Percentiles rank a stretch among this genome's conserved stretches.
Evolutionary conservation across 768 basidiomycete genomes (phyloP).

Genomic region (Psilocybe azurescens): DNA sequence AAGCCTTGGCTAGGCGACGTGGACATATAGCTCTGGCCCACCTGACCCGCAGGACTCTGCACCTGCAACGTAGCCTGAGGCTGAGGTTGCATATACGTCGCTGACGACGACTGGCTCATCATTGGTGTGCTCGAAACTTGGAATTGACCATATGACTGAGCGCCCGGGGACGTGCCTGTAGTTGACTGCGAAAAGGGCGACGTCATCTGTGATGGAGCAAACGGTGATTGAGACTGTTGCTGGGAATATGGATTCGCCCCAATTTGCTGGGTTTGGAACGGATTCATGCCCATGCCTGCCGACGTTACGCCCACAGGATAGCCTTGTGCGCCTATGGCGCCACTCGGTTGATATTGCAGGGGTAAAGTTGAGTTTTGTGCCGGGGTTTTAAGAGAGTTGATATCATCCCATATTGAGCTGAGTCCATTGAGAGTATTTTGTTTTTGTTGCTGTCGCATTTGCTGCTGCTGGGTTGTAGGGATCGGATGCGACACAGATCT

Average conservation of each 20-base stretch:
- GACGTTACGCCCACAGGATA: conserved; percentile 23
- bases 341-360: conserved; percentile 42
- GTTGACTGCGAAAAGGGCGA: conserved; percentile 16
- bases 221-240: conserved; percentile 22
- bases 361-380: conserved; percentile 58
- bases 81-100: conserved; percentile 26
- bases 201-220: conserved; percentile 15
- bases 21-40: not conserved
- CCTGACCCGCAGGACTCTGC: conserved; percentile 12
- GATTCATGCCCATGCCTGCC: conserved; percentile 30
- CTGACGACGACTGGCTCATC: conserved; percentile 21
- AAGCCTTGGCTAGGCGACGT: conserved; percentile 2
- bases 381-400: conserved; percentile 50
- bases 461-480: conserved; percentile 26
- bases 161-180: conserved; percentile 5
- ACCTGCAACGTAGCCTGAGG: conserved; percentile 21
- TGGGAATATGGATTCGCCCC: conserved; percentile 34
- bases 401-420: conserved; percentile 62
- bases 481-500: conserved; percentile 21
- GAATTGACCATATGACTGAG: conserved; percentile 15
- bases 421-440: conserved; percentile 18
- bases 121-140: conserved; percentile 14
- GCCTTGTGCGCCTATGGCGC: conserved; percentile 22
- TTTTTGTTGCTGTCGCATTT: conserved; percentile 23
- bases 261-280: conserved; percentile 30